These are phyloP conservation scores for Blastobotrys mokoenaii DNA, from an alignment of 805 yeast species.

Conservation along the genomic window DNA sequence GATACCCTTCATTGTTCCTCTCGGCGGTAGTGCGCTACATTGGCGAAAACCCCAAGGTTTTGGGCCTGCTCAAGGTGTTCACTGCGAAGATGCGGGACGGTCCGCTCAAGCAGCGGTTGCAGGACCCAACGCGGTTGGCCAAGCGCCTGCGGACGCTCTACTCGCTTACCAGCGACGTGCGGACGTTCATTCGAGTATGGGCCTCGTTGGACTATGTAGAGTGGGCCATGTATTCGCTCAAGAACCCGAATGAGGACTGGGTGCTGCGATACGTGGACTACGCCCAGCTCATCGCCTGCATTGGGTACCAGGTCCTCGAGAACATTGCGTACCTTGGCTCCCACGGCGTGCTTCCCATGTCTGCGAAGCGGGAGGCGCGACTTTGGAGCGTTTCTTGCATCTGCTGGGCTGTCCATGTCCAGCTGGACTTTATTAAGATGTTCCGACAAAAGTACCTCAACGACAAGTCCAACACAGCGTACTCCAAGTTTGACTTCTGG, in stretches of 20 bases:
- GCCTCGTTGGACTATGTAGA: slow-evolving; percentile 28
- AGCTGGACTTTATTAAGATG: slow-evolving; percentile 26
- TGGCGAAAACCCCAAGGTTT: slow-evolving; percentile 1
- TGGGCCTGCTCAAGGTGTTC: slow-evolving; percentile 8
- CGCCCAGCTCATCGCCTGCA: slow-evolving; percentile 29
- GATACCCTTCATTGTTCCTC: slow-evolving; percentile 22
- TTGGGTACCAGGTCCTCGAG: slow-evolving; percentile 33
- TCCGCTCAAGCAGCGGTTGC: not conserved
- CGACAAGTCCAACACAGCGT: slow-evolving; percentile 2
- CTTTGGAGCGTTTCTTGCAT: slow-evolving; percentile 31
- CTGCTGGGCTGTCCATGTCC: slow-evolving; percentile 34
- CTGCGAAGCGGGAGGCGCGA: slow-evolving; percentile 20
- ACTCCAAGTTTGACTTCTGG: not conserved
- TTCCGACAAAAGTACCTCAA: slow-evolving; percentile 8
- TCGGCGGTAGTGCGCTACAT: slow-evolving; percentile 11
- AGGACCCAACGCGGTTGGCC: slow-evolving; percentile 4
- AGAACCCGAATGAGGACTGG: slow-evolving; percentile 20
- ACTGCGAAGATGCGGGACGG: slow-evolving; percentile 17
- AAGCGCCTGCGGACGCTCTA: slow-evolving; percentile 15
- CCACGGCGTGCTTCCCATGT: slow-evolving; percentile 29
- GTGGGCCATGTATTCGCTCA: slow-evolving; percentile 29
- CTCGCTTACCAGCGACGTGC: slow-evolving; percentile 26
- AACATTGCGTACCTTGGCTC: slow-evolving; percentile 32
- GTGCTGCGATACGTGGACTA: slow-evolving; percentile 25
- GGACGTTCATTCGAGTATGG: slow-evolving; percentile 33